Base-by-base conservation (phyloP, 352 stramenopile genomes). In the Phytophthora idaei region DNA sequence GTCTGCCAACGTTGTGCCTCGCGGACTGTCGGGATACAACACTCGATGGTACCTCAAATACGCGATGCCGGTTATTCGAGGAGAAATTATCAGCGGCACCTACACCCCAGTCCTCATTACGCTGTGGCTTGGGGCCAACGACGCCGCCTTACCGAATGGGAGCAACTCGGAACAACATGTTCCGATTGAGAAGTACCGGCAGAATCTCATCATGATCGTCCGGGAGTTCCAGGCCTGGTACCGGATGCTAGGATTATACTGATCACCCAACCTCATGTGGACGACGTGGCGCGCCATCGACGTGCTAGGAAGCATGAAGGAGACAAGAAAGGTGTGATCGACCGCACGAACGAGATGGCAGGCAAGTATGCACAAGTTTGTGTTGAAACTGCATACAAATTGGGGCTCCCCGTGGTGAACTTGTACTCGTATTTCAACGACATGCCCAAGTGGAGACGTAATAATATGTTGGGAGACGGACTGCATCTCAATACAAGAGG, bases 111-210 rank as follows among this genome's bases (percentile, higher is more conserved):
- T 62, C 2, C 51, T 92, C 9, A 66, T 90, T 21, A 87, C 73
- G 15, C 8, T 92, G n/a, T 90, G 76, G 73, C 66, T 90, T 5
- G 83, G 83, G 6, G 74, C 83, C 17, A 92, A 92, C 69, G 83
- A 92, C 54, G 79, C 83, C 0, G 77, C 71, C 10, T 56, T 83
- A 10, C 48, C 62, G 1, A 57, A 57, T 5, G 80, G 81, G 2
- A 57, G 50, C 17, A 64, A 57, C 44, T 55, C 66, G 42, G 61
- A 63, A 9, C 75, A 82, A 39, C 72, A 87, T 57, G 76, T 92
- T 17, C 76, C 81, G 8, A 56, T 89, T 6, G 74, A 81, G 5
- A 72, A 73, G 28, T 92, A 86, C 60, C 28, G 41, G 1, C 49
- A 64, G 36, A 92, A 92, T 52, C 57, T 85, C n/a, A 56, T 59